These are phyloP conservation scores for Oldenlandia corymbosa DNA, from an alignment of 257 asterid species.

Conservation along the genomic window DNA sequence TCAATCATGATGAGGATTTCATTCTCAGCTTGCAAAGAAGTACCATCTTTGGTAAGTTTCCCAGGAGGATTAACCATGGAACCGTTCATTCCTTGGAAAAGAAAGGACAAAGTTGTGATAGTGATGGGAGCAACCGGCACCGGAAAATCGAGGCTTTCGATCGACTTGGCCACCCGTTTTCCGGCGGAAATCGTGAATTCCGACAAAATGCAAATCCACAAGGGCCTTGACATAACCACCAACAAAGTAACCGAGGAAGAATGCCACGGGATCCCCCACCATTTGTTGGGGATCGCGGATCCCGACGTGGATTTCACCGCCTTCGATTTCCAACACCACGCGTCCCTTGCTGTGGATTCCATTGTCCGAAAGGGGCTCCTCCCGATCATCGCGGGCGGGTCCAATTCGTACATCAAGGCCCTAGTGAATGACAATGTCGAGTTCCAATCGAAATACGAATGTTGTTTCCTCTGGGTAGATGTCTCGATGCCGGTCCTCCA, in stretches of 20 bases:
- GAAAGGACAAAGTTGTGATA: constrained; percentile 67
- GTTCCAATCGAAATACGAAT: constrained; percentile 48
- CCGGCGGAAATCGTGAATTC: constrained; percentile 68
- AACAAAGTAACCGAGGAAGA: constrained; percentile 65
- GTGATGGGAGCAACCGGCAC: constrained; percentile 83
- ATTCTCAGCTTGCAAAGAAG: constrained; percentile 43
- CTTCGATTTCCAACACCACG: constrained; percentile 48
- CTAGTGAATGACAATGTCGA: constrained; percentile 39
- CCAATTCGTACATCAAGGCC: constrained; percentile 62
- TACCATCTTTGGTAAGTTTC: constrained; percentile 40
- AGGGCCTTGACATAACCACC: constrained; percentile 48
- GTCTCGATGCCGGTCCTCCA: constrained; percentile 43
- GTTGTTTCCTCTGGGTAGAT: constrained; percentile 66
- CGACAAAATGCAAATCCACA: constrained; percentile 74
- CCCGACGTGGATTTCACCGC: constrained; percentile 52
- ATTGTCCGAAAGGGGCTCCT: constrained; percentile 39
- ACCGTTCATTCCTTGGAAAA: constrained; percentile 33
- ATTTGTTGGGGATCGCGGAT: constrained; percentile 46
- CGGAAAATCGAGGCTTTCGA: constrained; percentile 75
- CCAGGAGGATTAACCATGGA: constrained; percentile 57
- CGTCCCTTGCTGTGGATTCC: constrained; percentile 34
- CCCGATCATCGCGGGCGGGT: constrained; percentile 84
- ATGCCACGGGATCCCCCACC: constrained; percentile 59
- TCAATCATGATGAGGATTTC: constrained; percentile 21
- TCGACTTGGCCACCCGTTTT: constrained; percentile 62